Evolutionary conservation across 2,329 filamentous ascomycete species (phyloP).

Genomic region (Pseudogymnoascus sp.): DNA sequence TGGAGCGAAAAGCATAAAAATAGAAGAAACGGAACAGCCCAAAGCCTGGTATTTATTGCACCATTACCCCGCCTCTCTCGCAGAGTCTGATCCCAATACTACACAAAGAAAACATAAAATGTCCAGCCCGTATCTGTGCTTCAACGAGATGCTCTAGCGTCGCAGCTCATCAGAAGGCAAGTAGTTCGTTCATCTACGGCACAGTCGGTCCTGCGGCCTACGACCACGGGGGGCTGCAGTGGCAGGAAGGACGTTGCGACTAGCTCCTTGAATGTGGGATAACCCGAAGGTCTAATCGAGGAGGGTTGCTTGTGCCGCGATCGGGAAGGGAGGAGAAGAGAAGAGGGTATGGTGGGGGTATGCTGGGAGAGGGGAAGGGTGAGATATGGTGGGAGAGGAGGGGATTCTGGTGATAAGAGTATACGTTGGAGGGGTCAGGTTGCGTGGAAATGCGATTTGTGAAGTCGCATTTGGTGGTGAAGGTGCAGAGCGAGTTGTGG

Average conservation of each 20-base stretch:
- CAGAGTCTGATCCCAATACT: not conserved
- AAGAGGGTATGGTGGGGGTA: not conserved
- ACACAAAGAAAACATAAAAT: conserved; percentile 21
- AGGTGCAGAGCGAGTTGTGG: not conserved
- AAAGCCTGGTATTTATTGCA: not conserved
- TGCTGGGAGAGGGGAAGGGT: not conserved
- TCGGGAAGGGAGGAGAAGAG: not conserved
- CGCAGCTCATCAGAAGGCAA: conserved; percentile 56
- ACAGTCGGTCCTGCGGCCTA: conserved; percentile 18
- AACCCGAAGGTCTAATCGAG: conserved; percentile 27
- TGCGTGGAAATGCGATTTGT: not conserved
- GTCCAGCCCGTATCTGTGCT: conserved; percentile 63
- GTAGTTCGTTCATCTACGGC: conserved; percentile 29
- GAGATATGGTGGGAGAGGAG: not conserved
- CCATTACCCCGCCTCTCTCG: not conserved
- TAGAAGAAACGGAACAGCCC: not conserved
- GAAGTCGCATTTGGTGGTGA: not conserved
- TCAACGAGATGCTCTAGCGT: conserved; percentile 47
- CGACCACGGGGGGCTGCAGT: conserved; percentile 3
- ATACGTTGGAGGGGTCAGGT: conserved; percentile 1
- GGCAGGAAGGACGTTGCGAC: conserved; percentile 24
- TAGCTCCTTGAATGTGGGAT: conserved; percentile 26
- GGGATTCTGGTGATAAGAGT: not conserved
- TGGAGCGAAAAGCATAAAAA: not conserved
- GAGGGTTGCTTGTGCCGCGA: conserved; percentile 26